phyloP scores from a whole-genome alignment of 139 green algal genomes.

The Picocystis salinarum region DNA sequence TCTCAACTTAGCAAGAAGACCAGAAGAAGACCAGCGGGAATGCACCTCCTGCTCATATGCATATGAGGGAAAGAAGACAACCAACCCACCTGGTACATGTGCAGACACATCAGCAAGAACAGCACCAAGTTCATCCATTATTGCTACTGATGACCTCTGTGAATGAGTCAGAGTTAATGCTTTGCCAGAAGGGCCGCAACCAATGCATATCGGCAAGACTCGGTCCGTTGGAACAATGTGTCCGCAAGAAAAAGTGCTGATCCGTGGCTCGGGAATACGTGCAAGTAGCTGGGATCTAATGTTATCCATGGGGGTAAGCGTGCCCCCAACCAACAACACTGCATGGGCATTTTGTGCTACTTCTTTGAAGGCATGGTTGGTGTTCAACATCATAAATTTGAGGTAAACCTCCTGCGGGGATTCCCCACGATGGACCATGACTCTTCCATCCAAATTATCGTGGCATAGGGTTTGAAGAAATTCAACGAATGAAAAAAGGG shows the following conservation, averaged over 20 bases:
- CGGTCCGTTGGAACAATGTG: conserved; percentile 53
- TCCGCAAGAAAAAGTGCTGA: conserved; percentile 40
- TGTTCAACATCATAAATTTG: conserved; percentile 78
- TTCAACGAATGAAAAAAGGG: not conserved
- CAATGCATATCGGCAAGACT: conserved; percentile 40
- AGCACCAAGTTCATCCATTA: conserved; percentile 23
- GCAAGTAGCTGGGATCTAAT: conserved; percentile 26
- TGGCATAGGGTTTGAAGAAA: not conserved
- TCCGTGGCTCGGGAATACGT: conserved; percentile 22
- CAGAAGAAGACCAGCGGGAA: conserved; percentile 30
- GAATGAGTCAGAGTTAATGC: conserved; percentile 42
- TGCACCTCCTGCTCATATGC: conserved; percentile 34
- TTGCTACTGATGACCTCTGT: conserved; percentile 8
- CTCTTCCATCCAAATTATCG: conserved; percentile 4
- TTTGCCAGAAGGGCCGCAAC: conserved; percentile 35
- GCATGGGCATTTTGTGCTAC: conserved; percentile 24
- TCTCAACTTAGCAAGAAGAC: conserved; percentile 23
- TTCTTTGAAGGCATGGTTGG: conserved; percentile 50
- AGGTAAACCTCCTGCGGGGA: no score
- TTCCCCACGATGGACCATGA: conserved; percentile 45
- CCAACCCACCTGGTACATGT: conserved; percentile 52
- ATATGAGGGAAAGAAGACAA: conserved; percentile 86
- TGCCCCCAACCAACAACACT: conserved; percentile 79
- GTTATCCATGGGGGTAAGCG: conserved; percentile 49
- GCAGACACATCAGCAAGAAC: conserved; percentile 19